Base-by-base conservation (phyloP, 805 yeast genomes). In the Candida krabiensis region DNA sequence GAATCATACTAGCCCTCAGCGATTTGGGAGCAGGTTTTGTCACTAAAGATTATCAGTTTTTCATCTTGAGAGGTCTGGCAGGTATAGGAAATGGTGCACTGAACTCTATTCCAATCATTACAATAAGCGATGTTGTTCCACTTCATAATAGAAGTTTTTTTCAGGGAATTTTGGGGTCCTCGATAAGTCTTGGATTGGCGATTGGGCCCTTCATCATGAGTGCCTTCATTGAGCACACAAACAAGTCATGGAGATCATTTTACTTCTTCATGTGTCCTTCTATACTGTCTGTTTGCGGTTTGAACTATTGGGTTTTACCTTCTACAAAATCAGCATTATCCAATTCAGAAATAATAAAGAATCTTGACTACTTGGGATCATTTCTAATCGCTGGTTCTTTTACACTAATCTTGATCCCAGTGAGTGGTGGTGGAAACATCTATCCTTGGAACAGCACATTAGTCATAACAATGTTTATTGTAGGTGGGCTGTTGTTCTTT, bases 81-180 rank as follows among this genome's bases (percentile, higher is more conserved):
- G 80, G 80, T 11, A 63, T 75, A 26, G 80, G 78, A 4, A 59
- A 66, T 23, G 79, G 79, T 3, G 79, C 77, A 1, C 61, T 69
- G 1, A 63, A 64, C n/a, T 66, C 73, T 5, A 53, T 75, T 26
- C 45, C 71, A 1, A 74, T 72, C 75, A 73, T 73, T 13, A 68
- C 73, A 14, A 54, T 71, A 29, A 66, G 77, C 37, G 80, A 75
- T 47, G 56, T 75, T 17, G 75, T 73, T 9, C 65, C 77, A 1
- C 54, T 75, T 19, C 58, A 65, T 38, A 70, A 73, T 38, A 56
- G 80, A 46, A 79, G 79, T 0, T 69, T 69, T 43, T 75, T 64
- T 50, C 79, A 73, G 49, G 80, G 80, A 4, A 68, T 71, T 11
- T 50, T 74, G 30, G 79, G 79, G 2, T 47, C 71, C 0, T 60